phyloP scores from a whole-genome alignment of 1,284 basidiomycete genomes.

The Ganoderma lingzhi region DNA sequence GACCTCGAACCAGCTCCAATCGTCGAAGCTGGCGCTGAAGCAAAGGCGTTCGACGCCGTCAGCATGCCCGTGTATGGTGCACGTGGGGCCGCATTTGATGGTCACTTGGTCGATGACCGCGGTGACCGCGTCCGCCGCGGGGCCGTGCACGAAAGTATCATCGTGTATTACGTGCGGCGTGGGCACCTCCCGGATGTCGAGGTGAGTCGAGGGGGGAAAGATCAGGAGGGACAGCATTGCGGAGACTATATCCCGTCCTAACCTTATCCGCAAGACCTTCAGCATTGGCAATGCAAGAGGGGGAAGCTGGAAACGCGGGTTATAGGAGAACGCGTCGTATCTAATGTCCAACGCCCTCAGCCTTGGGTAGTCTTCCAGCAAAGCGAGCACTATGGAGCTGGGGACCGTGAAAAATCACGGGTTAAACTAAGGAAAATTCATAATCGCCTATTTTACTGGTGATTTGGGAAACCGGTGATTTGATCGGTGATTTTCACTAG shows the following conservation, averaged over 20 bases:
- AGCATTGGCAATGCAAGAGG: background rate
- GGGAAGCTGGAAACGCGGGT: background rate
- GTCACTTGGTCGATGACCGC: background rate
- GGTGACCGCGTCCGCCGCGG: background rate
- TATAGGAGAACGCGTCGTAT: background rate
- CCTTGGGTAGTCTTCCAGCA: background rate
- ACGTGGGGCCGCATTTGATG: background rate
- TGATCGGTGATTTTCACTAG: too few species aligned
- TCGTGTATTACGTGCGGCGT: background rate
- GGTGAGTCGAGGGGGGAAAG: background rate
- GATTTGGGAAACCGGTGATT: too few species aligned
- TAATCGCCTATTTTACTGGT: too few species aligned
- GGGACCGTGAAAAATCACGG: too few species aligned
- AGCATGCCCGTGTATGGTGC: background rate
- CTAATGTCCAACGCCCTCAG: background rate
- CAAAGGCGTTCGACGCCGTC: background rate
- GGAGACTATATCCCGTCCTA: background rate
- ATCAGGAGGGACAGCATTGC: background rate
- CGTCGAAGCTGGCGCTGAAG: background rate
- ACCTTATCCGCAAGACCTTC: background rate
- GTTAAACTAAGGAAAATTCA: too few species aligned
- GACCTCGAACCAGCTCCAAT: too few species aligned
- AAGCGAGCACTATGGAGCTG: too few species aligned
- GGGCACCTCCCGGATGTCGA: background rate
- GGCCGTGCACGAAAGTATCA: background rate